Evolutionary conservation across 2,329 filamentous ascomycete species (phyloP).

Genomic region (Fusarium poae): DNA sequence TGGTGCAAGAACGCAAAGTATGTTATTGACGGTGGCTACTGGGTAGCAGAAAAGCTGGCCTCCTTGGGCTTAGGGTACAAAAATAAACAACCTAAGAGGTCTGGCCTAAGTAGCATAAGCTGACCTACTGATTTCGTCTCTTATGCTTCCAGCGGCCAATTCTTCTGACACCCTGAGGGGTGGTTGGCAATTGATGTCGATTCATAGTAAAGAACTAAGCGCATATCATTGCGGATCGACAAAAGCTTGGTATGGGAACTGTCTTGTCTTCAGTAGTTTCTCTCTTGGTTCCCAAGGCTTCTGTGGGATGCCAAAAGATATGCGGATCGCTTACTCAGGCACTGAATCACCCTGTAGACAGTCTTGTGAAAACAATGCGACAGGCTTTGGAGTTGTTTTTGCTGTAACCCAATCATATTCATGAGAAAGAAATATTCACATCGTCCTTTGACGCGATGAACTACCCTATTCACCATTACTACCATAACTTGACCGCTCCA

Average conservation of each 20-base stretch:
- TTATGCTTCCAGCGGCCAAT: too few relatives aligned
- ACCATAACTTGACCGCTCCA: conserved; percentile 6
- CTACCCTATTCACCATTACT: conserved; percentile 22
- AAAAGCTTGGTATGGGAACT: neutral
- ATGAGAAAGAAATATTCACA: conserved; percentile 5
- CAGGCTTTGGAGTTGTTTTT: neutral
- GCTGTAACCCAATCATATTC: neutral
- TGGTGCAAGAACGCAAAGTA: neutral
- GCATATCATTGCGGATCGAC: neutral
- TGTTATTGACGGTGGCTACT: conserved; percentile 2
- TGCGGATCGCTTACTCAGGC: neutral
- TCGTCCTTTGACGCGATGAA: conserved; percentile 14
- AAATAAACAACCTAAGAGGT: too few relatives aligned
- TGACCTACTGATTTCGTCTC: too few relatives aligned
- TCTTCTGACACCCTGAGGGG: too few relatives aligned
- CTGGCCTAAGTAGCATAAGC: too few relatives aligned
- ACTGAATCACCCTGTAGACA: neutral
- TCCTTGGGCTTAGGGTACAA: too few relatives aligned
- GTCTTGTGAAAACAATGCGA: neutral
- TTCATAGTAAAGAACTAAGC: neutral
- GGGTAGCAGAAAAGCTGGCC: too few relatives aligned
- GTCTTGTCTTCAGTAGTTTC: neutral
- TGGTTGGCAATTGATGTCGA: neutral
- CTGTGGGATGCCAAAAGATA: neutral
- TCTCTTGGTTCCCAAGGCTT: neutral